A percentile compares a stretch with the other conserved stretches of the same genome.
Evolutionary conservation across 768 basidiomycete genomes (phyloP).

Genomic region (Naganishia randhawae): DNA sequence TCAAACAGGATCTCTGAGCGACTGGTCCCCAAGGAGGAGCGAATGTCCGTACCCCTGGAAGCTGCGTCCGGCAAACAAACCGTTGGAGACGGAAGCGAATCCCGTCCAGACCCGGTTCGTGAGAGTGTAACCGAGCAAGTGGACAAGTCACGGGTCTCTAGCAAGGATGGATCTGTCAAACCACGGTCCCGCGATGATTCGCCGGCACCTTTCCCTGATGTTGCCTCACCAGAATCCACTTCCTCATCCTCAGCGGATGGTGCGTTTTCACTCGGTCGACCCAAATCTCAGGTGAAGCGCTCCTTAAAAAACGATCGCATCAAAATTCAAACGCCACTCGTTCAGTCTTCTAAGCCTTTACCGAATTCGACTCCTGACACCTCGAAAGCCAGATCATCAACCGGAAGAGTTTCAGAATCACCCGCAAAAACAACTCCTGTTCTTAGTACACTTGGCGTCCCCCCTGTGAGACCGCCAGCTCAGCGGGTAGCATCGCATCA

Average conservation of each 20-base stretch:
- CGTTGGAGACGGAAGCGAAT: not conserved
- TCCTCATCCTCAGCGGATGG: slow-evolving; percentile 20
- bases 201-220: slow-evolving; percentile 36
- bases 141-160: not conserved
- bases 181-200: slow-evolving; percentile 23
- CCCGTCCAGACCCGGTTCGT: not conserved
- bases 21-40: slow-evolving; percentile 18
- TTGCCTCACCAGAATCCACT: slow-evolving; percentile 35
- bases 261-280: slow-evolving; percentile 20
- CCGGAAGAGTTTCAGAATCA: slow-evolving; percentile 6
- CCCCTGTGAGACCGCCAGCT: slow-evolving; percentile 1
- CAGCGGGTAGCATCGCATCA: slow-evolving; percentile 6
- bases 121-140: not conserved
- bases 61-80: not conserved
- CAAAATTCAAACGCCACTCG: slow-evolving; percentile 11
- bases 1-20: slow-evolving; percentile 21
- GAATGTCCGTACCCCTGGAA: not conserved
- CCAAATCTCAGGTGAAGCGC: slow-evolving; percentile 50
- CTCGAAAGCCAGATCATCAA: slow-evolving; percentile 4
- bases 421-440: slow-evolving; percentile 9
- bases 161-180: not conserved
- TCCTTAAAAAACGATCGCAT: slow-evolving; percentile 27
- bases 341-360: slow-evolving; percentile 2
- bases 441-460: not conserved
- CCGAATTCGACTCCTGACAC: slow-evolving; percentile 6